phyloP scores from a whole-genome alignment of 2,329 filamentous ascomycete species.

The Colletotrichum tropicale region DNA sequence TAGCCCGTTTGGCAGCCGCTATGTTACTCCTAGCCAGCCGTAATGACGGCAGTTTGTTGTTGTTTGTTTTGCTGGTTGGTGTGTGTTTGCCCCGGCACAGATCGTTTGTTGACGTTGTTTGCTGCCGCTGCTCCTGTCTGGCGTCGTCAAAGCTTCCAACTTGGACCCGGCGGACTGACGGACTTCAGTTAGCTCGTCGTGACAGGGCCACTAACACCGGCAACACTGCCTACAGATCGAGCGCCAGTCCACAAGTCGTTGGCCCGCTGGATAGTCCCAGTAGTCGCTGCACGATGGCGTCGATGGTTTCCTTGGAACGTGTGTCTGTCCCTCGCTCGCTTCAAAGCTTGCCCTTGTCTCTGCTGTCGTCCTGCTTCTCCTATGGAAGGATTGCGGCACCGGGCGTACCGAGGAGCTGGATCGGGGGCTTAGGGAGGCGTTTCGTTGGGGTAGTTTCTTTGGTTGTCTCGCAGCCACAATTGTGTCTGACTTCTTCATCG shows the following conservation, averaged over 20 bases:
- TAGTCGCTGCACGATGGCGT: background rate
- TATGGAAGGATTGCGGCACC: background rate
- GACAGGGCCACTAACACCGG: constrained; percentile 4
- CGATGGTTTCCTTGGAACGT: background rate
- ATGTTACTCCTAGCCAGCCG: background rate
- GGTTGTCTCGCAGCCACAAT: background rate
- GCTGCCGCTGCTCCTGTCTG: background rate
- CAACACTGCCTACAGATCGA: background rate
- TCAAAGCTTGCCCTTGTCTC: background rate
- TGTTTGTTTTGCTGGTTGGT: background rate
- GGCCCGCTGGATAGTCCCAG: background rate
- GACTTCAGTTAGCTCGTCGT: background rate
- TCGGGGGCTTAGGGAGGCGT: background rate
- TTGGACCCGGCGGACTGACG: background rate
- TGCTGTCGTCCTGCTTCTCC: background rate
- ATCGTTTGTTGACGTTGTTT: background rate
- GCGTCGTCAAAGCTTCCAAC: constrained; percentile 1
- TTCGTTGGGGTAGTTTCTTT: background rate
- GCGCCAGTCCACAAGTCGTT: background rate
- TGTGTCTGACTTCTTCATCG: background rate
- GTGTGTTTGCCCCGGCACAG: background rate
- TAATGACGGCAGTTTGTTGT: constrained; percentile 10
- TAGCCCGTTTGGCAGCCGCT: background rate
- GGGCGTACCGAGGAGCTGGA: background rate
- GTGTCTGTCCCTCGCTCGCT: background rate